Percentiles rank a stretch among this genome's conserved stretches.
phyloP scores from a whole-genome alignment of 2,329 filamentous ascomycete genomes.

The Teratosphaeria pseudoeucalypti region DNA sequence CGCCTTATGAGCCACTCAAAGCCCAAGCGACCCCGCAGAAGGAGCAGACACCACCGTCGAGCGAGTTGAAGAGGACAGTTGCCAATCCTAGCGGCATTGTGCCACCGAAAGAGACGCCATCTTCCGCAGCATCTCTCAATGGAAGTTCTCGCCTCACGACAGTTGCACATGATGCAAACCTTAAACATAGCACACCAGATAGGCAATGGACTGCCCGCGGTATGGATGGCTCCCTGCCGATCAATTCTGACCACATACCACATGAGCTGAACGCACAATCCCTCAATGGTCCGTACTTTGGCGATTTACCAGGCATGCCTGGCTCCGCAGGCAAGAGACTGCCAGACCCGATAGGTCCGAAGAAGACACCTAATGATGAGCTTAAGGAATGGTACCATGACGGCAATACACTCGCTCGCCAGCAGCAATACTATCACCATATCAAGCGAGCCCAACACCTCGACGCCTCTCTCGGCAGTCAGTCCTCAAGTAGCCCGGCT shows the following conservation, averaged over 20 bases:
- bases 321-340: neutral
- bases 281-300: slow-evolving; percentile 29
- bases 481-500: neutral
- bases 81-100: slow-evolving; percentile 4
- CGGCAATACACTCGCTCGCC: slow-evolving; percentile 21
- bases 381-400: slow-evolving; percentile 32
- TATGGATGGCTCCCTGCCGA: neutral
- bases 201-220: slow-evolving; percentile 1
- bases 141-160: neutral
- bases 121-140: neutral
- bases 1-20: slow-evolving; percentile 3
- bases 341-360: neutral
- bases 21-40: neutral
- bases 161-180: slow-evolving; percentile 1
- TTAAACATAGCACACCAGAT: slow-evolving; percentile 24
- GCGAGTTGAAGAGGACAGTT: slow-evolving; percentile 3
- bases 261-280: slow-evolving; percentile 23
- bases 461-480: neutral
- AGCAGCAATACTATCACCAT: slow-evolving; percentile 20
- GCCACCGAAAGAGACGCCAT: neutral
- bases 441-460: slow-evolving; percentile 10
- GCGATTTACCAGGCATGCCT: slow-evolving; percentile 8
- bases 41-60: neutral
- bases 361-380: slow-evolving; percentile 22
- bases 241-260: neutral